phyloP scores from a whole-genome alignment of 257 asterid species.

The Haberlea rhodopensis region DNA sequence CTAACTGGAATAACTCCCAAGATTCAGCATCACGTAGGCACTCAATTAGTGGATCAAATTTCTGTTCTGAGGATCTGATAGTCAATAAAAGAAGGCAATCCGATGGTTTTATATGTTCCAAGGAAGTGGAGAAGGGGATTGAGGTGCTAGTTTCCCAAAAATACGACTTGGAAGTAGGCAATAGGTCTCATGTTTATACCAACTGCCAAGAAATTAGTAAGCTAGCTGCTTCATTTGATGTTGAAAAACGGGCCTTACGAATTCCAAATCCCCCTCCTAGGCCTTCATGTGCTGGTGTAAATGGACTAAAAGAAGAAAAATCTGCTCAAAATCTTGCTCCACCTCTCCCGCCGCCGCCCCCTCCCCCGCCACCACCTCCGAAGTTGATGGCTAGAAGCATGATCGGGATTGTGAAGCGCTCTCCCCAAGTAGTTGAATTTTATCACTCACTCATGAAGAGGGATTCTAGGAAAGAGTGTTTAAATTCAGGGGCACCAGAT shows the following conservation, averaged over 20 bases:
- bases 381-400: conserved; percentile 40
- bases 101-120: conserved; percentile 67
- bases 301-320: conserved; percentile 40
- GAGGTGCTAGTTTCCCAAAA: conserved; percentile 46
- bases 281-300: conserved; percentile 51
- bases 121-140: conserved; percentile 54
- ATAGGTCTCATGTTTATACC: conserved; percentile 29
- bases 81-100: conserved; percentile 68
- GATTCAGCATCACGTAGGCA: conserved; percentile 62
- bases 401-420: conserved; percentile 67
- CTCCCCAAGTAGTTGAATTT: conserved; percentile 86
- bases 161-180: conserved; percentile 40
- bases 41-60: conserved; percentile 74
- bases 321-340: conserved; percentile 31
- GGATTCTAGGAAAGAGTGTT: conserved; percentile 79
- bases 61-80: conserved; percentile 49
- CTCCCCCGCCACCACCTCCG: conserved; percentile 76
- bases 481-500: conserved; percentile 62
- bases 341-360: conserved; percentile 53
- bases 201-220: conserved; percentile 45
- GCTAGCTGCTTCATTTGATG: conserved; percentile 53
- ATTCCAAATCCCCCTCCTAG: conserved; percentile 92
- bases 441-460: conserved; percentile 93
- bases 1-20: conserved; percentile 44
- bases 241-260: conserved; percentile 68